These are phyloP conservation scores for Bruguiera sexangula DNA, from an alignment of 345 rosid genomes.

Conservation along the genomic window DNA sequence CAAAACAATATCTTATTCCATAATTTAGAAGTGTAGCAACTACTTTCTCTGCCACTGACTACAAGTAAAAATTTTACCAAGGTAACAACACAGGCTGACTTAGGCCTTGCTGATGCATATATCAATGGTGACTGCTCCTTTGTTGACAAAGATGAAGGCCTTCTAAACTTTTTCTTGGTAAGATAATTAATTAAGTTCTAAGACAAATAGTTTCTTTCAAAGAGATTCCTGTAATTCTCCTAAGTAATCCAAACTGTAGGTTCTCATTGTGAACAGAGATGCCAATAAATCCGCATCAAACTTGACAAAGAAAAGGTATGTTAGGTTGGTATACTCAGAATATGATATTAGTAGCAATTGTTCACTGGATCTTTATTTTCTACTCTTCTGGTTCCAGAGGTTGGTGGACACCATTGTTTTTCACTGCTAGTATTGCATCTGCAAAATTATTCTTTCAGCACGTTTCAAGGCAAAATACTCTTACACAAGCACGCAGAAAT, in stretches of 20 bases:
- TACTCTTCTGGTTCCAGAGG: slow-evolving; percentile 45
- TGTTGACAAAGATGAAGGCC: slow-evolving; percentile 71
- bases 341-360: background rate
- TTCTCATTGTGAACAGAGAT: slow-evolving; percentile 75
- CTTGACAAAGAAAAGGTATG: slow-evolving; percentile 59
- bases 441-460: slow-evolving; percentile 76
- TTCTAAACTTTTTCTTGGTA: slow-evolving; percentile 70
- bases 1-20: background rate
- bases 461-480: slow-evolving; percentile 66
- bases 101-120: slow-evolving; percentile 88
- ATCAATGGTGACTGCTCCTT: slow-evolving; percentile 78
- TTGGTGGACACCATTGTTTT: slow-evolving; percentile 90
- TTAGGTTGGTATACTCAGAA: background rate
- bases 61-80: slow-evolving; percentile 16
- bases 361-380: slow-evolving; percentile 1
- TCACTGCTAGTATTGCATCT: slow-evolving; percentile 70
- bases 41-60: slow-evolving; percentile 3
- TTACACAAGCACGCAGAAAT: slow-evolving; percentile 91
- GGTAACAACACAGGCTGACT: slow-evolving; percentile 91
- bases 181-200: slow-evolving; percentile 8
- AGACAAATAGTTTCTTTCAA: background rate
- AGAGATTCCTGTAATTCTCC: background rate
- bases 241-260: slow-evolving; percentile 32
- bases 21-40: background rate
- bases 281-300: slow-evolving; percentile 36